Base-by-base conservation (phyloP, 768 basidiomycete species). In the Lactarius quietus region DNA sequence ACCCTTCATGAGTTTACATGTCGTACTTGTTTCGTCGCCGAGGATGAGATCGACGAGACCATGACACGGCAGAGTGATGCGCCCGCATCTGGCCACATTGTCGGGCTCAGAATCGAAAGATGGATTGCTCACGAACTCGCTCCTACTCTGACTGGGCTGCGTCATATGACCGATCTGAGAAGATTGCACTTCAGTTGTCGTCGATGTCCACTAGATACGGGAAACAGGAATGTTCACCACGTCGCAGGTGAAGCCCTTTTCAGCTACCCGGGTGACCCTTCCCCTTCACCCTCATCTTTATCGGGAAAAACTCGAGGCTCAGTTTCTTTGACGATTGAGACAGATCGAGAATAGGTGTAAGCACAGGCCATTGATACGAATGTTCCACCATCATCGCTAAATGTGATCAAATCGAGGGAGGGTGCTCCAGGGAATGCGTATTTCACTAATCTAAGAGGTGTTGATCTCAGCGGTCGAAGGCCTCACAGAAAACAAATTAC, bases 381-480 rank as follows among this genome's bases (percentile, higher is more conserved):
- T 45, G 45, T n/a, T 31, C 23, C 69, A 2, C 35, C 70, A n/a
- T 76, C 69, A 56, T 83, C 76, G 57, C 73, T 72, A 45, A 70
- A 67, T 7, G 81, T 35, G 39, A 81, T 23, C n/a, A 9, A n/a
- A n/a, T 81, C 48, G 72, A 68, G 4, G 65, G 56, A 68, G 6
- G 80, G 79, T 6, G 79, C 77, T 62, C 86, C 85, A 1, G 84
- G 71, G 61, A 87, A 87, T 9, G 86, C 79, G 68, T 81, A 83
- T 54, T 60, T 57, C 60, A 53, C 57, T n/a, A 6, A 56, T 4
- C 23, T 29, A 2, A 45, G 43, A 43, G 39, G 41, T 43, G 41
- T 43, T n/a, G n/a, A 45, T 23, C 8, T 45, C n/a, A 10, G 20
- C n/a, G n/a, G 45, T n/a, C 17, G 41, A 20, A 41, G 41, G 41